These are phyloP conservation scores for Annulohypoxylon moriforme DNA, from an alignment of 495 filamentous ascomycete genomes.

Conservation along the genomic window DNA sequence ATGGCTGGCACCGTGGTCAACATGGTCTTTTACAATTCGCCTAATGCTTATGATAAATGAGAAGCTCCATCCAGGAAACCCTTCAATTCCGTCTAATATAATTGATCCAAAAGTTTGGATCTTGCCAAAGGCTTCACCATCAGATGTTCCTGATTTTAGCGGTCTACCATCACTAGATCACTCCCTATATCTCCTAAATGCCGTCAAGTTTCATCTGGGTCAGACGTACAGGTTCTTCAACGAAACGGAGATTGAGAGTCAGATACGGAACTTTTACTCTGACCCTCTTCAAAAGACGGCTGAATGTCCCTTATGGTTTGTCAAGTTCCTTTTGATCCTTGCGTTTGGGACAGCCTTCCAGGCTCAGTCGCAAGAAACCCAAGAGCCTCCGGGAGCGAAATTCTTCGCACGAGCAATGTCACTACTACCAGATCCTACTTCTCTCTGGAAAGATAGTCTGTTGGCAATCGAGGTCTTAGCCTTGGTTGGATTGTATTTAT, in stretches of 20 bases:
- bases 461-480: constrained; percentile 18
- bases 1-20: constrained; percentile 12
- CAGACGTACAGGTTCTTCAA: constrained; percentile 11
- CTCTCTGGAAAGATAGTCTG: constrained; percentile 13
- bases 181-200: not conserved
- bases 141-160: constrained; percentile 10
- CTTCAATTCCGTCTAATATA: constrained; percentile 4
- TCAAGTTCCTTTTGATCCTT: constrained; percentile 18
- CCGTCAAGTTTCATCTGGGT: constrained; percentile 9
- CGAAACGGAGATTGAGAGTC: constrained; percentile 2
- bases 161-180: constrained; percentile 6
- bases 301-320: constrained; percentile 9
- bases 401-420: constrained; percentile 9
- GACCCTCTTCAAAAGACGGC: not conserved
- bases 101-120: constrained; percentile 2
- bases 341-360: constrained; percentile 14
- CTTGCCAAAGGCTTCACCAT: not conserved
- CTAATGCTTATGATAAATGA: constrained; percentile 8
- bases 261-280: constrained; percentile 12
- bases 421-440: constrained; percentile 6
- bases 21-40: constrained; percentile 12
- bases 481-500: constrained; percentile 1
- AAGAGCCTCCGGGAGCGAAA: constrained; percentile 5
- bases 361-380: not conserved
- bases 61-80: constrained; percentile 10